phyloP scores from a whole-genome alignment of 1,139 yeast species.

The Eremothecium cymbalariae region DNA sequence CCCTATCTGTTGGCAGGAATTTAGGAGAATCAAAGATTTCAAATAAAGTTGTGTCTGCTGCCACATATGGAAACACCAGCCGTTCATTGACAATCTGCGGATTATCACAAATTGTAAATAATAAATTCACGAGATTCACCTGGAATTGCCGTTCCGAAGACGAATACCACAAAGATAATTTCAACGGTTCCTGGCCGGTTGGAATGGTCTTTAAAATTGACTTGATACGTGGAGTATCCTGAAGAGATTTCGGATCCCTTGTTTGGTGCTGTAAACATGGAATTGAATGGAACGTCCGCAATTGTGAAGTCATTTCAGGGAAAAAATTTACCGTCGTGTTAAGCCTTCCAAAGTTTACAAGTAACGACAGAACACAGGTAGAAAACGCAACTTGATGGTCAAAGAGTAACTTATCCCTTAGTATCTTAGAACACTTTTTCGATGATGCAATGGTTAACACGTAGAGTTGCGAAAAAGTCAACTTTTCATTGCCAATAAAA shows the following conservation, averaged over 20 bases:
- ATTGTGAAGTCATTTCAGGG: constrained; percentile 92
- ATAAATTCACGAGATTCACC: constrained; percentile 59
- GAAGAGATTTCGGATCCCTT: constrained; percentile 60
- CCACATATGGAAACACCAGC: constrained; percentile 31
- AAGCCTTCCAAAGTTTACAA: constrained; percentile 89
- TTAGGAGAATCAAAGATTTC: constrained; percentile 54
- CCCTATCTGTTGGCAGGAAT: constrained; percentile 53
- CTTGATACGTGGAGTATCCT: constrained; percentile 90
- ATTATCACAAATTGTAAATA: constrained; percentile 65
- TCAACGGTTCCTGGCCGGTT: constrained; percentile 41
- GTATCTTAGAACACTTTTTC: constrained; percentile 71
- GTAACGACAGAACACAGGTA: constrained; percentile 72
- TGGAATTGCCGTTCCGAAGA: constrained; percentile 36
- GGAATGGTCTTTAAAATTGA: constrained; percentile 68
- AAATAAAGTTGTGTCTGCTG: constrained; percentile 38
- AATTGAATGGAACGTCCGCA: constrained; percentile 86
- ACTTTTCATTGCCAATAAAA: constrained; percentile 38
- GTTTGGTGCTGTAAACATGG: constrained; percentile 78
- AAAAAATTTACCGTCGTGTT: constrained; percentile 93
- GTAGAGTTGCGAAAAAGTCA: constrained; percentile 82
- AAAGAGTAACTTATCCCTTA: constrained; percentile 63
- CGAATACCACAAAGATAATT: constrained; percentile 42
- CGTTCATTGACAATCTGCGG: constrained; percentile 42
- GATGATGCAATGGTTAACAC: constrained; percentile 76
- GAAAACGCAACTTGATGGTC: constrained; percentile 60